Percentiles rank a stretch among this genome's conserved stretches.
Evolutionary conservation across 108 stramenopile genomes (phyloP).

Genomic region (Aureococcus anophagefferens): DNA sequence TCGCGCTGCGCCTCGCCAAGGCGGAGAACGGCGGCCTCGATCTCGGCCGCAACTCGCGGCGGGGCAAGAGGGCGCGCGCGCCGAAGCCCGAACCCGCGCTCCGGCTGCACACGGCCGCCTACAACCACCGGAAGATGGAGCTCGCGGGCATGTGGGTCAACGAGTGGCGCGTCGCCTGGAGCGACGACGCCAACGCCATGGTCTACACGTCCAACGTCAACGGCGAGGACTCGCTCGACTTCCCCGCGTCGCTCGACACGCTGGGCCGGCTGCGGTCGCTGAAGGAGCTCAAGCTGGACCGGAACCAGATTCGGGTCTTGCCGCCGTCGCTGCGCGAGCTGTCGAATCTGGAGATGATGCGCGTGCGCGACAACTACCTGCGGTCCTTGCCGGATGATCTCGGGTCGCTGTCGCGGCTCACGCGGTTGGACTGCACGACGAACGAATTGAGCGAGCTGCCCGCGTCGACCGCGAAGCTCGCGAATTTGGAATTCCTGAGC

Average conservation of each 20-base stretch:
- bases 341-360: neutral
- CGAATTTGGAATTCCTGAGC: neutral
- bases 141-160: too few species aligned
- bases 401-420: neutral
- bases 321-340: neutral
- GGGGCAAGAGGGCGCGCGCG: too few species aligned
- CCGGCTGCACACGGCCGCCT: too few species aligned
- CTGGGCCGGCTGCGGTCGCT: neutral
- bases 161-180: neutral
- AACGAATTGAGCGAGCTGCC: neutral
- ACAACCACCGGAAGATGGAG: too few species aligned
- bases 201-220: neutral
- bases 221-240: too few species aligned
- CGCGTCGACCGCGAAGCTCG: neutral
- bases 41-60: too few species aligned
- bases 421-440: neutral
- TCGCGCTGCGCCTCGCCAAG: neutral
- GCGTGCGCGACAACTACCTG: slow-evolving; percentile 6
- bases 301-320: neutral
- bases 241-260: slow-evolving; percentile 9
- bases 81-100: too few species aligned
- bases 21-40: neutral
- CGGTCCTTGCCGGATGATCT: neutral
- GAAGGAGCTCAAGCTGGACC: neutral
- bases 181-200: neutral